phyloP scores from a whole-genome alignment of 331 rosid genomes.

The Spiraea crenata region DNA sequence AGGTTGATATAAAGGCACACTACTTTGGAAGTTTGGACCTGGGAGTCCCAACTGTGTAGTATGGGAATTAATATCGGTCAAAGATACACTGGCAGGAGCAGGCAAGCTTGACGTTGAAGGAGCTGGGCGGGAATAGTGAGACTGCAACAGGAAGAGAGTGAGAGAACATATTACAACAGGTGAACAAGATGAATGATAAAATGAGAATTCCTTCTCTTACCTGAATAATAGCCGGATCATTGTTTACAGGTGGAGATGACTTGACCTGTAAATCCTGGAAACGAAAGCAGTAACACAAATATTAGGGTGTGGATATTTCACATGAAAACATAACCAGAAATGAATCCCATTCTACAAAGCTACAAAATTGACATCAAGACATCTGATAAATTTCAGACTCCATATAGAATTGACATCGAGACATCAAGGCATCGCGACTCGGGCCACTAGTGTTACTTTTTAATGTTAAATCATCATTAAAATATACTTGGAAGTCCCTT shows the following conservation, averaged over 20 bases:
- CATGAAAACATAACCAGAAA: not conserved
- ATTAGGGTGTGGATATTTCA: not conserved
- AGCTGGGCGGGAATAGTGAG: conserved; percentile 69
- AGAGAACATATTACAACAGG: conserved; percentile 14
- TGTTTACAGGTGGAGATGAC: conserved; percentile 80
- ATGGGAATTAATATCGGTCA: conserved; percentile 59
- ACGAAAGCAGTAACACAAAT: conserved; percentile 6
- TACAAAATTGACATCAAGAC: not conserved
- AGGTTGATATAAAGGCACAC: conserved; percentile 79
- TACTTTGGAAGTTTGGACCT: conserved; percentile 68
- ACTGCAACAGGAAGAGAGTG: conserved; percentile 49
- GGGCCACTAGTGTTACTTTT: not conserved
- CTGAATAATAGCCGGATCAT: conserved; percentile 93
- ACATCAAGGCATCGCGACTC: not conserved
- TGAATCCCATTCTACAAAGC: not conserved
- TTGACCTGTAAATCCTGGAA: conserved; percentile 91
- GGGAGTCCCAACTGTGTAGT: conserved; percentile 52
- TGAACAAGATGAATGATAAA: not conserved
- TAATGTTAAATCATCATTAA: not conserved
- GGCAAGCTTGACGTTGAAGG: conserved; percentile 55
- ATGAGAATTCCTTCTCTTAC: conserved; percentile 27
- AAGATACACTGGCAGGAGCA: conserved; percentile 52
- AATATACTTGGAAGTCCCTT: not conserved
- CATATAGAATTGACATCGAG: not conserved
- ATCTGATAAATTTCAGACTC: not conserved